phyloP scores from a whole-genome alignment of 352 stramenopile species.

The Phytopythium vexans region DNA sequence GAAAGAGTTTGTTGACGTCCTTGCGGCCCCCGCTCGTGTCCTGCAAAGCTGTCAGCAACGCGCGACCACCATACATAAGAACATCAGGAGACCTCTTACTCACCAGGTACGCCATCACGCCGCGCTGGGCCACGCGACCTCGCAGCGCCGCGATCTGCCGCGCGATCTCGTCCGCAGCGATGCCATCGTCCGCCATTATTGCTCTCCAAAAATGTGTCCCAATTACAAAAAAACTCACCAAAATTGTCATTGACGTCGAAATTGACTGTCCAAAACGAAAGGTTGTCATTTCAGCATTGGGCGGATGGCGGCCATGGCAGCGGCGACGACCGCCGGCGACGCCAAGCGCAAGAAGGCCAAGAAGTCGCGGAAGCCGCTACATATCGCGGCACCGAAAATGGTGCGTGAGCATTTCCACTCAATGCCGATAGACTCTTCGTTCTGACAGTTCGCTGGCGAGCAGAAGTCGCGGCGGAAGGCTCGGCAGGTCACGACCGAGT shows the following conservation, averaged over 20 bases:
- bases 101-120: constrained; percentile 48
- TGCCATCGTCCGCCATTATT: constrained; percentile 13
- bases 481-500: constrained; percentile 71
- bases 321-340: constrained; percentile 7
- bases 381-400: constrained; percentile 53
- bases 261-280: no score
- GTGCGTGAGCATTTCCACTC: background rate
- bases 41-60: constrained; percentile 3
- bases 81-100: no score
- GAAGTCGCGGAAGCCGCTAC: constrained; percentile 50
- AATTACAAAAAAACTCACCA: background rate
- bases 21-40: constrained; percentile 25
- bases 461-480: constrained; percentile 70
- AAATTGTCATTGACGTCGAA: background rate
- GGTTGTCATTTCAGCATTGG: constrained; percentile 1
- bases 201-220: no score
- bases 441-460: no score
- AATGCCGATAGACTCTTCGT: no score
- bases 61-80: no score
- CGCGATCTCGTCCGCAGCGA: constrained; percentile 27
- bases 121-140: constrained; percentile 28
- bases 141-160: constrained; percentile 37
- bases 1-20: constrained; percentile 70
- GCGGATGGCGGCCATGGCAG: constrained; percentile 12
- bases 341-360: constrained; percentile 33